Conservation (phyloP, 2,329 filamentous ascomycete species). For the Acrodontium crateriforme region DNA sequence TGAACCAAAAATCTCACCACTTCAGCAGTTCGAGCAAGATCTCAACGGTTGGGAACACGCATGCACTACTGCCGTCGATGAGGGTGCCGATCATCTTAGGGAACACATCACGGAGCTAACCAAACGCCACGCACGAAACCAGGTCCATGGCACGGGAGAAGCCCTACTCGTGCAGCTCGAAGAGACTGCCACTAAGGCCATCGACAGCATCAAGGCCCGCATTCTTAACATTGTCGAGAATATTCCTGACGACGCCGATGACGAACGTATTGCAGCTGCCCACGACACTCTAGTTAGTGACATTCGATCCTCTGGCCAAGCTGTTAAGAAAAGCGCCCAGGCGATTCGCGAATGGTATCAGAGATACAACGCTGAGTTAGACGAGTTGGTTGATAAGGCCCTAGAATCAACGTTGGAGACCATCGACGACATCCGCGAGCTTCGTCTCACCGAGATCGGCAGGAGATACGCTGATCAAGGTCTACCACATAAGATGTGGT, state of each 20-base stretch:
- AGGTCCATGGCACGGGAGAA: slow-evolving; percentile 52
- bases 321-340: slow-evolving; percentile 65
- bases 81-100: slow-evolving; percentile 58
- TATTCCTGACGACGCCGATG: slow-evolving; percentile 45
- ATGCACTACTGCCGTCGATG: slow-evolving; percentile 72
- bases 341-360: slow-evolving; percentile 64
- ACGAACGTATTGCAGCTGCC: slow-evolving; percentile 37
- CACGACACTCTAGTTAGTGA: slow-evolving; percentile 39
- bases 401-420: slow-evolving; percentile 72
- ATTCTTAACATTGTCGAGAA: slow-evolving; percentile 43
- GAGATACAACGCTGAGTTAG: slow-evolving; percentile 55
- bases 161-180: slow-evolving; percentile 56
- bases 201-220: slow-evolving; percentile 50
- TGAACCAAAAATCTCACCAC: slow-evolving; percentile 28
- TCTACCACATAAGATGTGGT: slow-evolving; percentile 94
- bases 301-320: slow-evolving; percentile 54
- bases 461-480: slow-evolving; percentile 94
- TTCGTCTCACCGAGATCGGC: slow-evolving; percentile 80
- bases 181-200: slow-evolving; percentile 48
- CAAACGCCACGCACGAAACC: slow-evolving; percentile 50
- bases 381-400: slow-evolving; percentile 53
- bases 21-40: slow-evolving; percentile 58
- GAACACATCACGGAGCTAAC: slow-evolving; percentile 58
- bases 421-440: slow-evolving; percentile 65
- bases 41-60: slow-evolving; percentile 77